Percentiles rank a stretch among this genome's conserved stretches.
These are phyloP conservation scores for Blastobotrys aristatus DNA, from an alignment of 1,139 yeast species.

Conservation along the genomic window DNA sequence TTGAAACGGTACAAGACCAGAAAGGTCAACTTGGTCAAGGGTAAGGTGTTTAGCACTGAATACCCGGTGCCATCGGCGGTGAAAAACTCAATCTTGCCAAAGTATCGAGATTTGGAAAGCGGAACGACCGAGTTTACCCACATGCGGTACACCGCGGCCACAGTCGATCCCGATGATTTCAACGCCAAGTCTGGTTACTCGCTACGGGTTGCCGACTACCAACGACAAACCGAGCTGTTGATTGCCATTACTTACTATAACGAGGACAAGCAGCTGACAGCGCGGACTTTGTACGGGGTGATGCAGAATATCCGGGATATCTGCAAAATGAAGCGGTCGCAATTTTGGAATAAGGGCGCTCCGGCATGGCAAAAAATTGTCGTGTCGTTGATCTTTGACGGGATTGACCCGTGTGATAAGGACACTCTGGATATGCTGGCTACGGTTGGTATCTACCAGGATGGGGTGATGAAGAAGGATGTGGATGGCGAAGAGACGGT, in stretches of 20 bases:
- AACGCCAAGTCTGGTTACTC: conserved; percentile 62
- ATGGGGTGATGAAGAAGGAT: conserved; percentile 85
- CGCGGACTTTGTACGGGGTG: conserved; percentile 88
- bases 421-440: conserved; percentile 79
- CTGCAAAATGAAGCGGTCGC: conserved; percentile 56
- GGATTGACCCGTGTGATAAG: conserved; percentile 84
- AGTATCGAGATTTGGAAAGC: conserved; percentile 61
- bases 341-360: conserved; percentile 64
- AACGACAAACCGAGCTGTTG: conserved; percentile 81
- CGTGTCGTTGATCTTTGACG: conserved; percentile 87
- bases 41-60: conserved; percentile 67
- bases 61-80: conserved; percentile 71
- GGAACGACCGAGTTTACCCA: conserved; percentile 60
- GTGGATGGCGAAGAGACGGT: conserved; percentile 83
- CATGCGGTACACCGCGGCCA: conserved; percentile 73
- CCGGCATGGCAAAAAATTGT: conserved; percentile 94
- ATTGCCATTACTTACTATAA: conserved; percentile 83
- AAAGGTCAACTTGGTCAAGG: conserved; percentile 61
- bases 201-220: conserved; percentile 65
- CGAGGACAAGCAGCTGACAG: conserved; percentile 81
- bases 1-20: conserved; percentile 37
- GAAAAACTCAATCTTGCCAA: conserved; percentile 51
- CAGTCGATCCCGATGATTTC: conserved; percentile 79
- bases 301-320: conserved; percentile 87
- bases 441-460: conserved; percentile 93